Conservation (phyloP, 352 stramenopile species). For the Phytopythium mirpurense region DNA sequence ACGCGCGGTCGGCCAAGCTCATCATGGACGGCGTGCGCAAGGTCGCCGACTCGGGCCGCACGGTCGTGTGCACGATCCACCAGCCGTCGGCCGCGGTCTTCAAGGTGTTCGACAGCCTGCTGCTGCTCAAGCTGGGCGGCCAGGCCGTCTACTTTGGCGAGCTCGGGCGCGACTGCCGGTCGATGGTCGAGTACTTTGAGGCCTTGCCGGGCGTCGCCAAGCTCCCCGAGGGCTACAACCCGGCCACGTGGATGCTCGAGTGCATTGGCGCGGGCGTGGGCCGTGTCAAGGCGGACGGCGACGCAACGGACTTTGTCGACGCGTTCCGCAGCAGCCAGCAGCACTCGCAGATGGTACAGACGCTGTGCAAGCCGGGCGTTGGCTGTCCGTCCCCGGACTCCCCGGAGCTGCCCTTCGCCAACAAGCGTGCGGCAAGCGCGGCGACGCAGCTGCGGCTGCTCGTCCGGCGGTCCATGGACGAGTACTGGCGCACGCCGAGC, state of each 20-base stretch:
- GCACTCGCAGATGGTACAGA: conserved; percentile 10
- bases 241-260: conserved; percentile 87
- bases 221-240: conserved; percentile 75
- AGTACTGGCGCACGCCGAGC: conserved; percentile 78
- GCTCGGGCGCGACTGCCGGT: conserved; percentile 10
- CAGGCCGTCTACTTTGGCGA: conserved; percentile 38
- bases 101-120: conserved; percentile 67
- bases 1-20: conserved; percentile 81
- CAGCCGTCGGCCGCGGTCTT: conserved; percentile 88
- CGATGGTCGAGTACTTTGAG: conserved; percentile 29
- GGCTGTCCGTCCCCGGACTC: conserved; percentile 8
- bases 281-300: not conserved
- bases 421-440: conserved; percentile 18
- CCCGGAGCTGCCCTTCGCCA: conserved; percentile 16
- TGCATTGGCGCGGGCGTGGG: conserved; percentile 39
- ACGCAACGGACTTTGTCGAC: conserved; percentile 18
- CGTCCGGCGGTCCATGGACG: conserved; percentile 30
- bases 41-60: conserved; percentile 64
- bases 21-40: conserved; percentile 86
- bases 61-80: conserved; percentile 91
- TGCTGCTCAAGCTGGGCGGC: conserved; percentile 51
- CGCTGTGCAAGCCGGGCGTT: conserved; percentile 11
- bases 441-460: conserved; percentile 27
- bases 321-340: conserved; percentile 17
- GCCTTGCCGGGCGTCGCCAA: conserved; percentile 14